Percentiles rank a stretch among this genome's conserved stretches.
Conservation (phyloP, 2,329 filamentous ascomycete species). For the Rhynchosporium graminicola region DNA sequence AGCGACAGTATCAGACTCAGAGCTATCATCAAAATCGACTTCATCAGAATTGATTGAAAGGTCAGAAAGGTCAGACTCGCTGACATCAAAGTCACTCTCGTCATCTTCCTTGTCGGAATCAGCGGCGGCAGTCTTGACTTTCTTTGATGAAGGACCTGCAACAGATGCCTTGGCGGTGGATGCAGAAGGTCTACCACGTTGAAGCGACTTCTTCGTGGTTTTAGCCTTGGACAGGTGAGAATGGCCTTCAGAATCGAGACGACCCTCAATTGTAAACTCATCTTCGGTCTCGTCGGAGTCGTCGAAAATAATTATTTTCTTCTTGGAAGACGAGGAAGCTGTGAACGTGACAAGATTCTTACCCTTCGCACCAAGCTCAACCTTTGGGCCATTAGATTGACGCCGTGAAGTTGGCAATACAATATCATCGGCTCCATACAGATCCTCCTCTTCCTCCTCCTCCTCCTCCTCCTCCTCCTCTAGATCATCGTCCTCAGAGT, state of each 20-base stretch:
- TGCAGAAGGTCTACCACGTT: not conserved
- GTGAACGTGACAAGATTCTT: constrained; percentile 34
- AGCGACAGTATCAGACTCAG: constrained; percentile 2
- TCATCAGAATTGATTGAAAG: not conserved
- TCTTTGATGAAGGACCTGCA: constrained; percentile 11
- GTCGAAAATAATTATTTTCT: constrained; percentile 19
- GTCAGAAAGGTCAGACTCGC: constrained; percentile 17
- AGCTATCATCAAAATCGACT: not conserved
- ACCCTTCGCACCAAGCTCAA: constrained; percentile 34
- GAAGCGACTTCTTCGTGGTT: not conserved
- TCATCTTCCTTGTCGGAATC: constrained; percentile 17
- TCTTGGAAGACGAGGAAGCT: constrained; percentile 15
- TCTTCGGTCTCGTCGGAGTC: constrained; percentile 29
- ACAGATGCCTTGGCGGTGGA: constrained; percentile 1
- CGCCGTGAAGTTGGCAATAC: constrained; percentile 11
- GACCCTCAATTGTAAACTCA: constrained; percentile 29
- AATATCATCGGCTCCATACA: constrained; percentile 29
- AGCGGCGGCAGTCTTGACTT: constrained; percentile 22
- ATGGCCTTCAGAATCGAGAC: constrained; percentile 18
- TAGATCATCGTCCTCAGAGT: constrained; percentile 38
- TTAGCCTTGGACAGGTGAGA: not conserved
- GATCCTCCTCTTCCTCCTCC: constrained; percentile 40
- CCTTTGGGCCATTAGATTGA: constrained; percentile 30
- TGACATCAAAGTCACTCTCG: constrained; percentile 27
- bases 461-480: constrained; percentile 44